Base-by-base conservation (phyloP, 2,329 filamentous ascomycete genomes). In the Arthroderma sp. region DNA sequence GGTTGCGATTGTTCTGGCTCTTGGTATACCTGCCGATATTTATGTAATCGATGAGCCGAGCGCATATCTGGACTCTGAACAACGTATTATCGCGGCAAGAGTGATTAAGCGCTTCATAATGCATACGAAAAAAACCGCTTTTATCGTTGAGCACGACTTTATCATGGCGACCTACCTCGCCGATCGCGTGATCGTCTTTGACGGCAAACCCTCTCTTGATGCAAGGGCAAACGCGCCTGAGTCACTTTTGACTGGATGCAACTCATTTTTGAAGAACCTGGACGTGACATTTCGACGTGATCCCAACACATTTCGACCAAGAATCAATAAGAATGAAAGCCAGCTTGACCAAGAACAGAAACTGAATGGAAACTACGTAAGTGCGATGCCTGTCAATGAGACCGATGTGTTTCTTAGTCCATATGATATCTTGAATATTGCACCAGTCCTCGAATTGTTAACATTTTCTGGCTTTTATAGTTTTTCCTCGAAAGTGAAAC, bases 101-200 rank as follows among this genome's bases (percentile, higher is more conserved):
- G 93, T 98, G 63, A 98, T 98, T 72, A 98, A 98, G 76, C 83
- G 91, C 54, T 98, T 94, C 76, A 98, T 98, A 68, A 98, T 98
- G 91, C 89, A 98, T 73, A 82, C 87, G 58, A 96, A 96, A 80
- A 96, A 96, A 79, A 98, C 91, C 0, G 91, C 91, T 42, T 98
- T 98, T 66, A 80, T 98, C 55, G 89, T 98, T 64, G 91, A 98
- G 80, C 91, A 98, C 83, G 91, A 98, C 76, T 96, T 98, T 73
- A 94, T 96, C 72, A 95, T 96, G 88, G 78, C 79, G 36, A 83
- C 79, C 37, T 83, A 83, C 60, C 73, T 83, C 39, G 79, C 91
- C 38, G 93, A 98, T 61, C 85, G 91, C 54, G 91, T 98, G 65
- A 98, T 98, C 60, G 91, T 98, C 60, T 98, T 98, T 60, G 91